phyloP scores from a whole-genome alignment of 202 grass and related monocot genomes.

The Zoysia matrella region DNA sequence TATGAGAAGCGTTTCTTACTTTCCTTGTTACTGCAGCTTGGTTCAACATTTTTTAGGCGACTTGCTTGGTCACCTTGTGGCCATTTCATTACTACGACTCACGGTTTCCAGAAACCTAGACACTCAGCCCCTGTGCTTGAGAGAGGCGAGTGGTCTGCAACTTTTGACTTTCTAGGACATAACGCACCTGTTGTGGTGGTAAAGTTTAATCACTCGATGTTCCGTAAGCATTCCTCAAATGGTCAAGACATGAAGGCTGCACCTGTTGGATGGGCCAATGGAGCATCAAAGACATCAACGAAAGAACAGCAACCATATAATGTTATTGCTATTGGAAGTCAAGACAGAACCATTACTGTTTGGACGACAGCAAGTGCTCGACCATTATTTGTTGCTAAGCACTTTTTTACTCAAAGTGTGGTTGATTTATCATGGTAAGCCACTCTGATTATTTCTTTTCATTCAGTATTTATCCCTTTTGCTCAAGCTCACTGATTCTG shows the following conservation, averaged over 20 bases:
- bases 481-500: constrained; percentile 19
- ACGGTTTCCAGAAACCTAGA: constrained; percentile 98
- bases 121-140: constrained; percentile 98
- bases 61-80: constrained; percentile 97
- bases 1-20: constrained; percentile 38
- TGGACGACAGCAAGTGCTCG: constrained; percentile 98
- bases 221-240: constrained; percentile 73
- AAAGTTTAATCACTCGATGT: constrained; percentile 98
- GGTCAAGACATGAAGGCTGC: constrained; percentile 65
- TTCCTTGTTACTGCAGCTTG: constrained; percentile 64
- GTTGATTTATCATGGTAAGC: constrained; percentile 39
- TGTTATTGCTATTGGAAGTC: constrained; percentile 93
- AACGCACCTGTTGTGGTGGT: constrained; percentile 92
- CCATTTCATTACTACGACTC: constrained; percentile 96
- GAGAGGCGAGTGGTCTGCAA: constrained; percentile 94
- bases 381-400: constrained; percentile 96
- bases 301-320: constrained; percentile 92
- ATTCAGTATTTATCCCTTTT: constrained; percentile 32
- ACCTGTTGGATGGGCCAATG: constrained; percentile 81
- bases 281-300: constrained; percentile 64
- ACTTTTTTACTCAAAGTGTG: constrained; percentile 94
- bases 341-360: constrained; percentile 45
- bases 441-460: constrained; percentile 5
- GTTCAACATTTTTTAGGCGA: constrained; percentile 97
- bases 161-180: constrained; percentile 98